Percentiles rank a stretch among this genome's conserved stretches.
Conservation (phyloP, 2,329 filamentous ascomycete genomes). For the Rutstroemia sp. region DNA sequence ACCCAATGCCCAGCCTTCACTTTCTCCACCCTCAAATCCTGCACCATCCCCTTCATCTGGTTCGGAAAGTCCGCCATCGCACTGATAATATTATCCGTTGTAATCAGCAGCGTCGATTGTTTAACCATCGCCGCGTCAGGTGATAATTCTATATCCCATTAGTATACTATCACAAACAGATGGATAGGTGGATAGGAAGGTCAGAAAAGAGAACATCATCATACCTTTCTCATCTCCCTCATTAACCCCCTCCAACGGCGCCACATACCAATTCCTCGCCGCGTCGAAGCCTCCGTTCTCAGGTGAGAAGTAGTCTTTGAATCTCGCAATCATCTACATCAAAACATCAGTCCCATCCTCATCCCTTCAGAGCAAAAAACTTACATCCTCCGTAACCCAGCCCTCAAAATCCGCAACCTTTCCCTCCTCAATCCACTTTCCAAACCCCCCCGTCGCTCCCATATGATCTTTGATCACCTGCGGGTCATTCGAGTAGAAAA, state of each 20-base stretch:
- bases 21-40: conserved; percentile 12
- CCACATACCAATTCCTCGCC: conserved; percentile 2
- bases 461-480: conserved; percentile 9
- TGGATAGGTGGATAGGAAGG: no score
- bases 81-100: conserved; percentile 13
- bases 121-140: conserved; percentile 3
- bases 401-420: conserved; percentile 7
- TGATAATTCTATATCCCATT: background rate
- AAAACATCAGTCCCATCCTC: background rate
- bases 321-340: background rate
- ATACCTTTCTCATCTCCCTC: conserved; percentile 1
- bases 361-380: accelerated
- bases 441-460: conserved; percentile 8
- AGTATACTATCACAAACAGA: no score
- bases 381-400: conserved; percentile 12
- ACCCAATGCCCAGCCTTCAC: conserved; percentile 22
- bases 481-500: conserved; percentile 5
- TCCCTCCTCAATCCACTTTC: conserved; percentile 2
- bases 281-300: background rate
- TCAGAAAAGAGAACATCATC: no score
- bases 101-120: conserved; percentile 15
- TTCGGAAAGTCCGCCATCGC: conserved; percentile 8
- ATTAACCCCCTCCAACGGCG: conserved; percentile 1
- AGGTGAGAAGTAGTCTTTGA: background rate
- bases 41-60: conserved; percentile 6